Evolutionary conservation across 1,284 basidiomycete species (phyloP).

Genomic region (Phenoliferia sp.): DNA sequence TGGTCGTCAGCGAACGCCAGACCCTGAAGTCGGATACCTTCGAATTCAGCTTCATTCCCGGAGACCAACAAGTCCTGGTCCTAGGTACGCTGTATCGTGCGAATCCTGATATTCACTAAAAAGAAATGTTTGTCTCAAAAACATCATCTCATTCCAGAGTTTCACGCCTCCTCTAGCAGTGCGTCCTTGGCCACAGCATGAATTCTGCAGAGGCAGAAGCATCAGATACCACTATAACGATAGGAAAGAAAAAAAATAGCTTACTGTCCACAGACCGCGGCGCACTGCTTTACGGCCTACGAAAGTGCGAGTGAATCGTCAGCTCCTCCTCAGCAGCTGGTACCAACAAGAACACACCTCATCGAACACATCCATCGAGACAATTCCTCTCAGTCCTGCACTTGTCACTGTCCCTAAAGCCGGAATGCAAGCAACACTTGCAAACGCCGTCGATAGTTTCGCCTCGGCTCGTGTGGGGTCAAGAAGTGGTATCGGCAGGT

Average conservation of each 20-base stretch:
- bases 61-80: too few species aligned
- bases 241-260: background rate
- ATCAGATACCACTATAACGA: background rate
- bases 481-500: conserved; percentile 47
- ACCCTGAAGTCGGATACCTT: too few species aligned
- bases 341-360: background rate
- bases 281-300: conserved; percentile 1
- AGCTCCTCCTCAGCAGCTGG: background rate
- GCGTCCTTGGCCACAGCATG: conserved; percentile 13
- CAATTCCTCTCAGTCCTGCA: conserved; percentile 5
- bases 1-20: too few species aligned
- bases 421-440: conserved; percentile 78
- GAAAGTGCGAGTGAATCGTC: background rate
- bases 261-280: background rate
- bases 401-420: conserved; percentile 82
- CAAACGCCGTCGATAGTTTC: conserved; percentile 52
- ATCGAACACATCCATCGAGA: background rate
- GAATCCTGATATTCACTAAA: too few species aligned
- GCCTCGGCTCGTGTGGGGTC: conserved; percentile 75
- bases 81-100: too few species aligned
- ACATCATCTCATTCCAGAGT: too few species aligned
- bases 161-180: background rate
- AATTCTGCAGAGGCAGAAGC: background rate
- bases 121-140: too few species aligned
- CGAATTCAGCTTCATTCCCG: too few species aligned